Evolutionary conservation across 2,329 filamentous ascomycete genomes (phyloP), one percentile per base, ranked within the genome.

Genomic region (Phaeosphaeria sp.): DNA sequence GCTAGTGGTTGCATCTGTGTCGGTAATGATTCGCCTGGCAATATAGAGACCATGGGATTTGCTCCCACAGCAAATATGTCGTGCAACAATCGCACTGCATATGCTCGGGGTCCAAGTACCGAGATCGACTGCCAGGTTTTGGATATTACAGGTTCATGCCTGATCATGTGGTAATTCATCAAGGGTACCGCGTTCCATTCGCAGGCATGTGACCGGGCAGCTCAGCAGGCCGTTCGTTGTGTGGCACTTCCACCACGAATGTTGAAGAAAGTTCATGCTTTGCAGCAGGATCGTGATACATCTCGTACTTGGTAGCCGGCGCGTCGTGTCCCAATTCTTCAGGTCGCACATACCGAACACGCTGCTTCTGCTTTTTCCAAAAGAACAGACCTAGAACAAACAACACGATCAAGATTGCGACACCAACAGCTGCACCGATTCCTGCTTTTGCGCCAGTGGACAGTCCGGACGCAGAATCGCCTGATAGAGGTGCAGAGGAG

Each of bases 351-450:
- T 56, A 20, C 18, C 36, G 21, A 24, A 48, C 30, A 39, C 48
- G 45, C 27, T 60, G 60, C 33, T 65, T 70, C 36, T 65, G 57
- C 42, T 61, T 64, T 20, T 62, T 60, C 53, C 52, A 61, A 17
- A 64, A 49, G 30, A 66, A 66, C 8, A 74, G 52, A 9, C 61
- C 91, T 0, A 93, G 96, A 69, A 97, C 96, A 0, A 97, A 80
- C 1, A 93, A 77, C 0, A 59, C 63, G 24, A 74, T 66, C 11
- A 72, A 50, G 1, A 56, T 61, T 22, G 58, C 56, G 11, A 42
- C 48, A n/a, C 61, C 64, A 6, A 68, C 25, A 2, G 55, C 60
- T 1, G 55, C 66, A 6, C 69, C 64, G 24, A 70, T 67, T 9
- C 54, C 67, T 13, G 63, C 63, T 62, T 69, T 65, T 6, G 54